Conservation (phyloP, 176 grass and related monocot species). For the Puccinellia tenuiflora region DNA sequence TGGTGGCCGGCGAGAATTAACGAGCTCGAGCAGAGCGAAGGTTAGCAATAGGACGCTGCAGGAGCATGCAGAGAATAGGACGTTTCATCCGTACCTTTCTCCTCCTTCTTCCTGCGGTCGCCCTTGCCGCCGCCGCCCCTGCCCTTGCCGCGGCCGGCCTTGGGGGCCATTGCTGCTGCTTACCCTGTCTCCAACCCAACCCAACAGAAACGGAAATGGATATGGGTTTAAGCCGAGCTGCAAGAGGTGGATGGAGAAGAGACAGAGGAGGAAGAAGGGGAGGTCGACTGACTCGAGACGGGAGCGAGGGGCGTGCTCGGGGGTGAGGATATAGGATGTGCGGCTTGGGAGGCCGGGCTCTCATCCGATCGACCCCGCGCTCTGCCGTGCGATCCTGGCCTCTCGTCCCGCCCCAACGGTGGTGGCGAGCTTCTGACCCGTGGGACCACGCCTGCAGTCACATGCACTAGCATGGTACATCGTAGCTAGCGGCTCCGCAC, state of each 20-base stretch:
- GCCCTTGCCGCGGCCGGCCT: conserved; percentile 72
- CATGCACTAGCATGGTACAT: too few species aligned
- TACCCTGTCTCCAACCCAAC: too few species aligned
- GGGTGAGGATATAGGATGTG: conserved; percentile 64
- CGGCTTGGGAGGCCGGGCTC: conserved; percentile 18
- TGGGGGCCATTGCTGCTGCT: conserved; percentile 67
- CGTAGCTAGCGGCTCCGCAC: not conserved
- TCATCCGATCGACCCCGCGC: conserved; percentile 20
- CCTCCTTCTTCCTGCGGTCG: conserved; percentile 93
- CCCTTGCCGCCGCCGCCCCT: conserved; percentile 57
- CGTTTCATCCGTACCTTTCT: conserved; percentile 52
- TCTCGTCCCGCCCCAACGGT: conserved; percentile 21
- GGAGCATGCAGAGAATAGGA: not conserved
- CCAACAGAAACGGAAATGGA: not conserved
- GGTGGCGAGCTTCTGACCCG: not conserved
- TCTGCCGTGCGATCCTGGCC: conserved; percentile 50
- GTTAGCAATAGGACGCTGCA: not conserved
- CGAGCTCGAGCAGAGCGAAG: not conserved
- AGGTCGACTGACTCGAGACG: not conserved
- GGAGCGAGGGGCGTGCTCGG: not conserved
- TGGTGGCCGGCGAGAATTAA: not conserved
- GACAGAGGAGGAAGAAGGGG: not conserved
- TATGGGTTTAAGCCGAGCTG: not conserved
- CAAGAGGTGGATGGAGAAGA: not conserved
- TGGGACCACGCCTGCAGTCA: conserved; percentile 1